phyloP scores from a whole-genome alignment of 306 rosid species.

The Lotus japonicus region DNA sequence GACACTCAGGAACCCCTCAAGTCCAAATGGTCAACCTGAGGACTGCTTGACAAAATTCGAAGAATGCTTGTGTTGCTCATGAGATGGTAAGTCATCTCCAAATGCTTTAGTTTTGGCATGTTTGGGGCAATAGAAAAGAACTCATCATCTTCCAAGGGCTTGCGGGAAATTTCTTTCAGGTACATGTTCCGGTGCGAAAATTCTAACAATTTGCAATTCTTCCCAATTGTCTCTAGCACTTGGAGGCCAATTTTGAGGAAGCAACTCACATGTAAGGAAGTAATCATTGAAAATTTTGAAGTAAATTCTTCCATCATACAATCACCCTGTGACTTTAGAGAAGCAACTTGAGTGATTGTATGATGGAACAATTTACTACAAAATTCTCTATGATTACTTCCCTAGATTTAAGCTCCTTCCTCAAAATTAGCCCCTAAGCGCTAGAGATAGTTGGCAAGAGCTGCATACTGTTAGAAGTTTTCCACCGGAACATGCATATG shows the following conservation, averaged over 20 bases:
- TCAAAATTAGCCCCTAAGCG: too few species aligned
- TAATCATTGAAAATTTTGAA: conserved; percentile 53
- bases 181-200: conserved; percentile 82
- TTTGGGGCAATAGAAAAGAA: conserved; percentile 75
- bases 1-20: conserved; percentile 91
- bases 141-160: conserved; percentile 68
- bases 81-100: conserved; percentile 79
- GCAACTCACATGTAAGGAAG: conserved; percentile 87
- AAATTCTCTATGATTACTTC: too few species aligned
- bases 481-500: too few species aligned
- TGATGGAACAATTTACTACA: too few species aligned
- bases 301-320: conserved; percentile 47
- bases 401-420: too few species aligned
- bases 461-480: too few species aligned
- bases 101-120: conserved; percentile 84
- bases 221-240: conserved; percentile 71
- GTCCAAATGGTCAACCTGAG: conserved; percentile 63
- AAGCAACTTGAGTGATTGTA: too few species aligned
- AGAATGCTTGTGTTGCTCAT: conserved; percentile 51
- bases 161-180: conserved; percentile 63
- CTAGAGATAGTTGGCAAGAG: too few species aligned
- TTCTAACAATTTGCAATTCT: conserved; percentile 65
- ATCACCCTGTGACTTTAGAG: too few species aligned
- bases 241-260: conserved; percentile 51
- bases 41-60: conserved; percentile 52